A percentile compares a stretch with the other conserved stretches of the same genome.
Conservation (phyloP, 352 stramenopile species). For the Plasmopara halstedii region DNA sequence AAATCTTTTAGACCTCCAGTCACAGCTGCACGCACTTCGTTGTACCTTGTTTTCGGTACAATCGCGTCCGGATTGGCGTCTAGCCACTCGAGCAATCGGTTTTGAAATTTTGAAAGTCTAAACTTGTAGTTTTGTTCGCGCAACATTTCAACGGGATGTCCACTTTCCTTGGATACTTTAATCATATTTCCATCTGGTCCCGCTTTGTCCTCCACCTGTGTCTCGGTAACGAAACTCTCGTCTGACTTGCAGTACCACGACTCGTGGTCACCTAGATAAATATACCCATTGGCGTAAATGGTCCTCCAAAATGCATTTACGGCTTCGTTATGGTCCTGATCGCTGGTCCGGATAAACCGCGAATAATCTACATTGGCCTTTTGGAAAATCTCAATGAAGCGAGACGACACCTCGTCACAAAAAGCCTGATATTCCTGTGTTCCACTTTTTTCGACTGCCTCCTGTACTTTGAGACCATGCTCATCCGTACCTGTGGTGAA, state of each 20-base stretch:
- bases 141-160: conserved; percentile 91
- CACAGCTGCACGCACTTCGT: conserved; percentile 89
- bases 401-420: conserved; percentile 87
- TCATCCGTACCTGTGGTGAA: conserved; percentile 99
- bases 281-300: conserved; percentile 88
- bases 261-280: conserved; percentile 97
- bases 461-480: conserved; percentile 95
- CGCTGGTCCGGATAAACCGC: conserved; percentile 97
- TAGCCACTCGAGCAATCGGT: conserved; percentile 88
- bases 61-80: conserved; percentile 86
- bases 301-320: conserved; percentile 90
- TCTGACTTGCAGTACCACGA: conserved; percentile 99
- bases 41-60: conserved; percentile 83
- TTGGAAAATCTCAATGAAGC: conserved; percentile 88
- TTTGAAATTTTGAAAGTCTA: conserved; percentile 90
- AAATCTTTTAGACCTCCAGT: conserved; percentile 91
- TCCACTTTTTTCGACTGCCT: conserved; percentile 84
- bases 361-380: conserved; percentile 90
- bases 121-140: conserved; percentile 99
- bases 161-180: conserved; percentile 86
- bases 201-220: conserved; percentile 88
- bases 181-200: conserved; percentile 27
- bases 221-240: conserved; percentile 97
- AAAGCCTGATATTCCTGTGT: conserved; percentile 84
- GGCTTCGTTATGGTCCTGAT: conserved; percentile 86